phyloP scores from a whole-genome alignment of 768 basidiomycete genomes.

The Suillus fuscotomentosus region DNA sequence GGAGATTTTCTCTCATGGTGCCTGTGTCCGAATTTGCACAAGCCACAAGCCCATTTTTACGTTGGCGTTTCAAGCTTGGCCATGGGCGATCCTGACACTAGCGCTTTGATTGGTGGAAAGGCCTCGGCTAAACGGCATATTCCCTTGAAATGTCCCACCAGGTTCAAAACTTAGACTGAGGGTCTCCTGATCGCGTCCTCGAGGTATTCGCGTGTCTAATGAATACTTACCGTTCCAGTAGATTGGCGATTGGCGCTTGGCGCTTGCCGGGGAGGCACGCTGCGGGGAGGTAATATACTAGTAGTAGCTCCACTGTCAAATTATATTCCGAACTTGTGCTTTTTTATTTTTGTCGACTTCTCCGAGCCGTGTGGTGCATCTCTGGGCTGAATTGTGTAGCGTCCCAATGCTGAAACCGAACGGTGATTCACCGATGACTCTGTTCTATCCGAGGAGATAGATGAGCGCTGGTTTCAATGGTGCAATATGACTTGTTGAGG shows the following conservation, averaged over 20 bases:
- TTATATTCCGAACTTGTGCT: neutral
- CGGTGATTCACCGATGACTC: neutral
- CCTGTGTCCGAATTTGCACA: neutral
- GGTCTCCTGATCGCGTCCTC: slow-evolving; percentile 30
- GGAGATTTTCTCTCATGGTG: slow-evolving; percentile 24
- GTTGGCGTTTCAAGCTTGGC: neutral
- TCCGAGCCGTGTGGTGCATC: neutral
- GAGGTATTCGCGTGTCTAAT: slow-evolving; percentile 31
- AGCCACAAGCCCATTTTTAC: slow-evolving; percentile 1
- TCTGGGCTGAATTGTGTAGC: neutral
- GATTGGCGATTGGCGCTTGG: neutral
- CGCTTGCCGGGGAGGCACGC: slow-evolving; percentile 8
- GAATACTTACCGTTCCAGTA: slow-evolving; percentile 13
- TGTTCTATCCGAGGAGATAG: neutral
- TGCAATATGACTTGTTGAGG: slow-evolving; percentile 3
- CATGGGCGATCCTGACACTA: neutral
- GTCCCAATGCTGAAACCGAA: neutral
- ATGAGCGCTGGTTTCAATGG: neutral
- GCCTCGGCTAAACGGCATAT: neutral
- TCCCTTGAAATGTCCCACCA: neutral
- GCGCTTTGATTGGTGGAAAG: slow-evolving; percentile 1
- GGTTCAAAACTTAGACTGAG: slow-evolving; percentile 5
- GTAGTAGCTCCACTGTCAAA: neutral
- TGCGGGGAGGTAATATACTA: neutral
- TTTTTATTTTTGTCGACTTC: neutral